Base-by-base conservation (phyloP, 345 rosid species). In the Abelmoschus esculentus region DNA sequence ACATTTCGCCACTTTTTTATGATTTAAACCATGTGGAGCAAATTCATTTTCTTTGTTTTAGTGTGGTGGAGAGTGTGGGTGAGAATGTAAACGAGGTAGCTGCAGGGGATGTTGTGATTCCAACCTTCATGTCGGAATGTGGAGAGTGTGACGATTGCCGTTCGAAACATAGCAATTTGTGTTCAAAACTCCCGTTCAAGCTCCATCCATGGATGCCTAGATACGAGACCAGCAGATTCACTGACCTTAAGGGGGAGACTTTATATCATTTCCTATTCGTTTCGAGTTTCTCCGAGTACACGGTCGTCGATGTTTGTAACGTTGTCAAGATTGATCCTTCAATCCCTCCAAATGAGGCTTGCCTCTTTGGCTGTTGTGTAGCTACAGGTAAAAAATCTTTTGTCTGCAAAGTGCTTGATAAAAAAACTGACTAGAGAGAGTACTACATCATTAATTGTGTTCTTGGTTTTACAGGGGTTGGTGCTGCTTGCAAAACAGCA, bases 41-140 rank as follows among this genome's bases (percentile, higher is more conserved):
- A 61, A n/a, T 38, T 62, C 2, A 14, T 62, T 2, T 40, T 11
- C 52, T 6, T 63, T 71, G 12, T 52, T 81, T 50, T 75, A 93
- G 98, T 74, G 75, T 82, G 8, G 96, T 93, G 50, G 98, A 93
- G 77, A 93, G 98, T 75, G 85, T 90, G 0, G 98, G 98, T 8
- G 90, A 89, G 74, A 76, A 82, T n/a, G 97, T 89, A 3, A 70
- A 68, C 1, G 89, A 81, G 71, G 70, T 93, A 22, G 70, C 52
- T 1, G 82, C 73, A 81, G 98, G 97, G 62, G 97, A 93, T 65
- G 59, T 64, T 0, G 96, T 93, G 4, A 75, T 93, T 50, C 98
- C 97, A 8, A 80, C 80, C 1, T 86, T 93, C 79, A 62, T 90
- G 86, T 7, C 96, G 0, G 96, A 90, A 57, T 93, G 97, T 58